Percentiles rank a stretch among this genome's conserved stretches.
phyloP scores from a whole-genome alignment of 2,329 filamentous ascomycete genomes.

The Tolypocladium guangdongense region DNA sequence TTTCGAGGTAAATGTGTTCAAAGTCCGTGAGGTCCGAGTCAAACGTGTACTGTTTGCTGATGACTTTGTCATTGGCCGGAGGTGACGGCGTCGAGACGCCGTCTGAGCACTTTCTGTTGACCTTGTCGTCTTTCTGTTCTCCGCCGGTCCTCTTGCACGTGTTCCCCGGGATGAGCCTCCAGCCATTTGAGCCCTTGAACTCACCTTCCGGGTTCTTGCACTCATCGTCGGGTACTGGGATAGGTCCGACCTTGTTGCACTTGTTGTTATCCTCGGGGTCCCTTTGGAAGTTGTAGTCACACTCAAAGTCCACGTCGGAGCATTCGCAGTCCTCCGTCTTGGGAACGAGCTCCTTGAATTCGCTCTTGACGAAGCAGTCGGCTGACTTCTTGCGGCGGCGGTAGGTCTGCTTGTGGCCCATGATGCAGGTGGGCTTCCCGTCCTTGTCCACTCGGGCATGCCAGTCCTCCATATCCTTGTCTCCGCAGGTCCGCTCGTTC shows the following conservation, averaged over 20 bases:
- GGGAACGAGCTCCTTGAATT: slow-evolving; percentile 69
- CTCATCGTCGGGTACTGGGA: slow-evolving; percentile 57
- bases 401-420: slow-evolving; percentile 91
- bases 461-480: slow-evolving; percentile 80
- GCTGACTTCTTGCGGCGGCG: slow-evolving; percentile 74
- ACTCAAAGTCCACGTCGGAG: slow-evolving; percentile 80
- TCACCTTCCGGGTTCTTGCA: slow-evolving; percentile 62
- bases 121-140: slow-evolving; percentile 56
- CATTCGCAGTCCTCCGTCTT: slow-evolving; percentile 70
- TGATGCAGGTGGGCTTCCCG: slow-evolving; percentile 75
- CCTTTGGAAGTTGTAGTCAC: slow-evolving; percentile 81
- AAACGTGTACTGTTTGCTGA: slow-evolving; percentile 50
- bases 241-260: slow-evolving; percentile 53
- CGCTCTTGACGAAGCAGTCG: slow-evolving; percentile 78
- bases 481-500: slow-evolving; percentile 67
- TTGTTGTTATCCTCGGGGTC: slow-evolving; percentile 51
- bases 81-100: slow-evolving; percentile 32
- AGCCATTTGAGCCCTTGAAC: slow-evolving; percentile 81
- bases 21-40: slow-evolving; percentile 40
- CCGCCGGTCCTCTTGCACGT: slow-evolving; percentile 53
- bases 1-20: slow-evolving; percentile 67
- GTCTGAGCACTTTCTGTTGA: slow-evolving; percentile 69
- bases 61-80: slow-evolving; percentile 57
- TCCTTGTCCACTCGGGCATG: slow-evolving; percentile 71
- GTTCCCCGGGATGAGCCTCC: slow-evolving; percentile 81